Percentiles rank a stretch among this genome's conserved stretches.
phyloP scores from a whole-genome alignment of 1,284 basidiomycete species.

The Phellopilus nigrolimitatus region DNA sequence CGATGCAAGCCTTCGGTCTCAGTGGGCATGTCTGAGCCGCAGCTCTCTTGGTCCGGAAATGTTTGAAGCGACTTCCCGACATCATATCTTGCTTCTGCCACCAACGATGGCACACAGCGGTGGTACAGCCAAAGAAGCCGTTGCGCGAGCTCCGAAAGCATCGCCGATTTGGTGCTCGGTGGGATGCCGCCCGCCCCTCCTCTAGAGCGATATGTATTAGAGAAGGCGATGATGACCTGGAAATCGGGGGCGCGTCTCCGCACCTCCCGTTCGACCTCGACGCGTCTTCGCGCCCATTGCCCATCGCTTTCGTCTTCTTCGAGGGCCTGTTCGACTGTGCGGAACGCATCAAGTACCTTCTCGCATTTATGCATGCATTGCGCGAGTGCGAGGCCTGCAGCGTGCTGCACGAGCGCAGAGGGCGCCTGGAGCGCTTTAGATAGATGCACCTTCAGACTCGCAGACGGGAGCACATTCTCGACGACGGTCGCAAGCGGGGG shows the following conservation, averaged over 20 bases:
- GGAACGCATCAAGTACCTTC: constrained; percentile 48
- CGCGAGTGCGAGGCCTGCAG: constrained; percentile 68
- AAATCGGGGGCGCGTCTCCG: constrained; percentile 78
- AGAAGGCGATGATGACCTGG: constrained; percentile 76
- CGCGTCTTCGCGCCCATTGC: constrained; percentile 58
- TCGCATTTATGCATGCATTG: constrained; percentile 71
- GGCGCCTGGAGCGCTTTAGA: constrained; percentile 73
- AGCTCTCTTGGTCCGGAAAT: constrained; percentile 31
- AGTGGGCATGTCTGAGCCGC: constrained; percentile 21
- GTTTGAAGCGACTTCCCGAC: constrained; percentile 73
- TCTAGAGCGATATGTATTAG: constrained; percentile 40
- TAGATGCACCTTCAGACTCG: constrained; percentile 64
- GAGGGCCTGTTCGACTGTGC: constrained; percentile 45
- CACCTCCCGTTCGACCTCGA: constrained; percentile 72
- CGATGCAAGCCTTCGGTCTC: constrained; percentile 45
- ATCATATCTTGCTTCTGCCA: constrained; percentile 81
- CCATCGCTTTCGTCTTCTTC: constrained; percentile 64
- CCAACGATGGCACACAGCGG: constrained; percentile 64
- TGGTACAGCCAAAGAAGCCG: constrained; percentile 84
- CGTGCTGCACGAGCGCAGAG: constrained; percentile 78
- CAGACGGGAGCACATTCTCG: constrained; percentile 73
- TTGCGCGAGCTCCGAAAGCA: constrained; percentile 76
- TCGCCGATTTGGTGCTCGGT: constrained; percentile 40
- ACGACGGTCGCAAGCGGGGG: constrained; percentile 67
- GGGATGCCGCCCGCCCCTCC: constrained; percentile 25